Base-by-base conservation (phyloP, 164 flowering plant genomes). In the Annona squamosa region DNA sequence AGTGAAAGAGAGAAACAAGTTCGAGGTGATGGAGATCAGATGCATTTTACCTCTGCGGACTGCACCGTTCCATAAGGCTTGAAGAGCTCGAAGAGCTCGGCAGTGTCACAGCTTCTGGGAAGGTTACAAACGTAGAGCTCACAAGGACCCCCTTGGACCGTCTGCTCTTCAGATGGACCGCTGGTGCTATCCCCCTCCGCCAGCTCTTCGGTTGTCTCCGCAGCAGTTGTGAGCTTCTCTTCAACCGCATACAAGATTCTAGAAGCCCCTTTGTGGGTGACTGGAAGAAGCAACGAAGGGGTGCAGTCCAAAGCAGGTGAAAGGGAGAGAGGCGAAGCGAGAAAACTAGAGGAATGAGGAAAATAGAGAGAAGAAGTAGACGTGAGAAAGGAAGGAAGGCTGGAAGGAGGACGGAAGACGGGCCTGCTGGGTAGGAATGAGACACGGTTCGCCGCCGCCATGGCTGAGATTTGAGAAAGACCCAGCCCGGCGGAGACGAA, bases 51-150 rank as follows among this genome's bases (percentile, higher is more conserved):
- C 86, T 85, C 84, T 5, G 78, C 81, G 1, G 83, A 81, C 48
- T 73, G 66, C 71, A 85, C 84, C 7, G 82, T 72, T 47, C 87
- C 87, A 72, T 57, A 80, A 63, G 83, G 84, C 63, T 77, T 73
- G 69, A 85, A 81, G 77, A 79, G 43, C 19, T 81, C 79, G 10
- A 70, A 74, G 73, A 85, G 80, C 72, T 79, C 77, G 3, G 81
- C 9, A 43, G 78, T 78, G 77, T 75, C 84, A 57, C 65, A 81
- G 61, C 81, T 83, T 41, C 82, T 78, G 3, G 87, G 87, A 52
- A 85, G 74, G 75, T 83, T 85, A 72, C 87, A 85, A 46, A 83
- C 84, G 75, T 83, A 83, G 19, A 85, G 76, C 65, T 81, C 79
- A 72, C 72, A 80, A 0, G 83, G 84, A 13, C 64, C 66, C 18